A percentile compares a stretch with the other conserved stretches of the same genome.
Evolutionary conservation across 768 basidiomycete species (phyloP).

Genomic region (Boletus huronensis): DNA sequence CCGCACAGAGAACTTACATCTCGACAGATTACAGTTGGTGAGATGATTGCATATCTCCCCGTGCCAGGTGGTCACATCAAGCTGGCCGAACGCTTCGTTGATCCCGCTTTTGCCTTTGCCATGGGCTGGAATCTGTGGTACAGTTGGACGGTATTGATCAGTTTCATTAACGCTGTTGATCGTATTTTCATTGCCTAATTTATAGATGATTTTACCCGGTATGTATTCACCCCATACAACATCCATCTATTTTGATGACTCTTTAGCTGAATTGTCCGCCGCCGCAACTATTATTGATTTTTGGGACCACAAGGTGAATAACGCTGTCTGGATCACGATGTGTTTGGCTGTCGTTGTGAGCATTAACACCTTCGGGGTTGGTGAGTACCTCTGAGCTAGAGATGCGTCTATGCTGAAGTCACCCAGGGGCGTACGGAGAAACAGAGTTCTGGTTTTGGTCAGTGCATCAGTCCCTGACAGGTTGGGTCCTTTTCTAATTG

Average conservation of each 20-base stretch:
- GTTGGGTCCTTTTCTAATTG: neutral
- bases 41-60: conserved; percentile 44
- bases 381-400: conserved; percentile 11
- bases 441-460: conserved; percentile 45
- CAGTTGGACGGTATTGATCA: conserved; percentile 29
- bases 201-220: conserved; percentile 18
- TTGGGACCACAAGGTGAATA: conserved; percentile 37
- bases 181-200: neutral
- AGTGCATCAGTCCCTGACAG: neutral
- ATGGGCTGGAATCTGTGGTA: conserved; percentile 40
- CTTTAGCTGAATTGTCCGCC: conserved; percentile 41
- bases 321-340: conserved; percentile 49
- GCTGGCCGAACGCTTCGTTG: conserved; percentile 44
- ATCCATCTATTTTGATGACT: neutral
- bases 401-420: neutral
- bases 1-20: neutral
- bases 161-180: conserved; percentile 10
- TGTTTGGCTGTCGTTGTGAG: conserved; percentile 44
- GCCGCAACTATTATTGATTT: conserved; percentile 48
- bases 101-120: conserved; percentile 40
- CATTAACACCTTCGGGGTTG: conserved; percentile 39
- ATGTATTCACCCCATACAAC: neutral
- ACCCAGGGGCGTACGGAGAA: conserved; percentile 37
- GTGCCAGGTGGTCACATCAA: conserved; percentile 42
- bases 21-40: conserved; percentile 30